Evolutionary conservation across 352 stramenopile species (phyloP).

Genomic region (Phytophthora ohioensis): DNA sequence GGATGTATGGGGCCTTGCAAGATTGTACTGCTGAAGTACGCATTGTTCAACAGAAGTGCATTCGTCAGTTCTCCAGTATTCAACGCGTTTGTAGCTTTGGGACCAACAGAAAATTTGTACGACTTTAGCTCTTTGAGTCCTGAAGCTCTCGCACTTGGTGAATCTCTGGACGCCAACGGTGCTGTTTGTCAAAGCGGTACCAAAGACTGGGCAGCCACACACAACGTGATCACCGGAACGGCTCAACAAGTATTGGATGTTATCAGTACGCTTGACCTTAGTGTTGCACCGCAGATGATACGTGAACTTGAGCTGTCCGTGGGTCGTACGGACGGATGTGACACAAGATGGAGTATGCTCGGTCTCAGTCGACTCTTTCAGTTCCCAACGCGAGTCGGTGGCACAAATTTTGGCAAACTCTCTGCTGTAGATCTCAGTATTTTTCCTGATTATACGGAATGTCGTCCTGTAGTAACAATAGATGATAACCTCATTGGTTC

Average conservation of each 20-base stretch:
- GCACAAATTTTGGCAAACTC: conserved; percentile 24
- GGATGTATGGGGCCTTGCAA: conserved; percentile 23
- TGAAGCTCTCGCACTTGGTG: conserved; percentile 14
- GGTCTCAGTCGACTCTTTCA: conserved; percentile 15
- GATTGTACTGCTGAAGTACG: conserved; percentile 32
- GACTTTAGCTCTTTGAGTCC: conserved; percentile 17
- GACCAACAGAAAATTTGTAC: conserved; percentile 3
- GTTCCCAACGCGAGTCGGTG: conserved; percentile 16
- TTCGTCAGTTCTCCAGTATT: conserved; percentile 24
- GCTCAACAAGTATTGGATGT: conserved; percentile 22
- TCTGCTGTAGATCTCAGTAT: conserved; percentile 25
- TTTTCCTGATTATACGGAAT: conserved; percentile 37
- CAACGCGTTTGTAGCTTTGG: conserved; percentile 15
- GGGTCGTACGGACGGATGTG: conserved; percentile 4
- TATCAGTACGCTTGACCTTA: conserved; percentile 12
- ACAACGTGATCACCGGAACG: conserved; percentile 13
- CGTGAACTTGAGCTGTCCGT: conserved; percentile 18
- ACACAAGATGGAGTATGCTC: conserved; percentile 23
- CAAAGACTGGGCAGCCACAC: conserved; percentile 26
- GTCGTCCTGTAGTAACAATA: conserved; percentile 13
- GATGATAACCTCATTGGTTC: conserved; percentile 13
- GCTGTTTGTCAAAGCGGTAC: conserved; percentile 32
- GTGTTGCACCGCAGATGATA: conserved; percentile 23
- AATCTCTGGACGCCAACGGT: conserved; percentile 15
- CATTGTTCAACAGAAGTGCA: conserved; percentile 17